phyloP scores from a whole-genome alignment of 2,329 filamentous ascomycete genomes.

The Xylaria sp. region DNA sequence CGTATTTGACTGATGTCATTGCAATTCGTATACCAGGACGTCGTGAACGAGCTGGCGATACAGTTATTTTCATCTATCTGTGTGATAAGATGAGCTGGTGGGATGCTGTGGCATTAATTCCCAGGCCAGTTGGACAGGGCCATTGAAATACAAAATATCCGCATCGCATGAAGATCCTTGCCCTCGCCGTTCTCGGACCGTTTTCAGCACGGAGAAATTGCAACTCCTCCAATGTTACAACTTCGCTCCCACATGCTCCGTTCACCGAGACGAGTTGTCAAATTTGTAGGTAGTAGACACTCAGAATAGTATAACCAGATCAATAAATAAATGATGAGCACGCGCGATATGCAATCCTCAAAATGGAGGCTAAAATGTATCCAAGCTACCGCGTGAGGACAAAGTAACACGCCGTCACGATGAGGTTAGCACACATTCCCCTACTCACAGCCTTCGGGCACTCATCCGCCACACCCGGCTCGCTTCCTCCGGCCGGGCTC shows the following conservation, averaged over 20 bases:
- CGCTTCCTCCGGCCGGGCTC: background rate
- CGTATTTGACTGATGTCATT: constrained; percentile 2
- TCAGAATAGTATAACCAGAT: background rate
- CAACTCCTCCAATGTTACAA: constrained; percentile 12
- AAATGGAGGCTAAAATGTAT: constrained; percentile 3
- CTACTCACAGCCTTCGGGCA: constrained; percentile 18
- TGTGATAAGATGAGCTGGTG: background rate
- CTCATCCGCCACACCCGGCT: background rate
- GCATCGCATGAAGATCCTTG: constrained; percentile 7
- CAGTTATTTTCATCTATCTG: background rate
- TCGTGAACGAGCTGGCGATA: background rate
- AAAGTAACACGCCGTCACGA: background rate
- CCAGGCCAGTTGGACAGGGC: too few relatives aligned
- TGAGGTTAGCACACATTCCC: constrained; percentile 18
- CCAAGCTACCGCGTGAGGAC: background rate
- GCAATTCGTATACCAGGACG: background rate
- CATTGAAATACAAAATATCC: background rate
- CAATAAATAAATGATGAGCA: constrained; percentile 13
- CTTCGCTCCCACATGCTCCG: constrained; percentile 30
- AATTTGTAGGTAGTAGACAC: background rate
- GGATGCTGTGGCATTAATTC: background rate
- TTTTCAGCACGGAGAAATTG: constrained; percentile 28
- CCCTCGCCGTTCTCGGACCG: background rate
- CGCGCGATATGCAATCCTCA: background rate
- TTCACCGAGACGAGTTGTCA: constrained; percentile 11